Evolutionary conservation across 2,329 filamentous ascomycete genomes (phyloP), one percentile per base, ranked within the genome.

Genomic region (Nigrospora osmanthi): DNA sequence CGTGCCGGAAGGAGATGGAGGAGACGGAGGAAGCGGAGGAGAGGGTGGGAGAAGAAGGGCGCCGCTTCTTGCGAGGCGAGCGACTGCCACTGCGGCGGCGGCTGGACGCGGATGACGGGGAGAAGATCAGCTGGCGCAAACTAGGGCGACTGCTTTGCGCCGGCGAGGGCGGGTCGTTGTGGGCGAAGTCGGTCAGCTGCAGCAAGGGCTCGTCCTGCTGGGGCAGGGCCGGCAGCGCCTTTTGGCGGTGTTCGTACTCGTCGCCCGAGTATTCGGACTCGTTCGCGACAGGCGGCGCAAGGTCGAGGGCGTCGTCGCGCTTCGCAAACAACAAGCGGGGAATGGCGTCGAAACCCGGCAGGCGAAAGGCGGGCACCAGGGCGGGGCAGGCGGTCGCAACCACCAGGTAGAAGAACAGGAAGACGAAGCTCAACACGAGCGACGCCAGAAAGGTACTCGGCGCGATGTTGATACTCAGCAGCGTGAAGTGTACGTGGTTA

Each of bases 381-480:
- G 23, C 23, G 13, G 43, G 63, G 35, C 69, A 58, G 48, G 58
- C 57, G 38, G 57, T 58, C 33, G 64, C 56, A 35, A 64, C 61
- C 34, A 66, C 58, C 36, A 74, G 52, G 54, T 75, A 79, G 42
- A 76, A 55, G 46, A 69, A 70, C 49, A 75, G 51, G 54, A 80
- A 76, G 58, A 72, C 65, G 52, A 80, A 65, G 41, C 68, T 57
- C 30, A 80, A 54, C 46, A 67, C 62, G 49, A 79, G 57, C 28
- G 70, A 68, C 48, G 73, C 73, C 54, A 81, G 64, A 58, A 74
- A 80, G 46, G 75, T 76, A 60, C 73, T 74, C 19, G 78, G 76
- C 35, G 76, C 74, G 60, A 81, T 72, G 55, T 67, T 73, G 56
- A 81, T 68, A 63, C 71, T 80, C 59, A 81, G 59, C 53, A 81